Base-by-base conservation (phyloP, 2,329 filamentous ascomycete species). In the Fragosphaeria purpurea region DNA sequence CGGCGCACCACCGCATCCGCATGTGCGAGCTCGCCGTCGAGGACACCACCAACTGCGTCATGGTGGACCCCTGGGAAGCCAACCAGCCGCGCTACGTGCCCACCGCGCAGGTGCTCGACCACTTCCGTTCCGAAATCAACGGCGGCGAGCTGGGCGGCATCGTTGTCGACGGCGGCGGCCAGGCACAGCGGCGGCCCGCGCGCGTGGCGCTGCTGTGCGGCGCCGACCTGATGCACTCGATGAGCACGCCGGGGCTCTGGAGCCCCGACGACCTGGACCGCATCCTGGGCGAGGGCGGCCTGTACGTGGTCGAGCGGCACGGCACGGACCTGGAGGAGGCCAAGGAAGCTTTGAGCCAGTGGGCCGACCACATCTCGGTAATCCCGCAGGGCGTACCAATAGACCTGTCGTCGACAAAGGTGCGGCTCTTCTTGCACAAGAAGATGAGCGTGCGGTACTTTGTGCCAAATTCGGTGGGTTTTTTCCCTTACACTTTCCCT, bases 41-140 rank as follows among this genome's bases (percentile, higher is more conserved):
- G 58, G 78, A 82, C 58, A 76, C 85, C 58, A 83, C 86, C 47
- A 83, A 83, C 59, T 89, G 86, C 83, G 73, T 94, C 53, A 88
- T 88, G 81, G 86, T 93, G 44, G 88, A 95, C 63, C 82, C 86
- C 0, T 58, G 57, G 57, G 57, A 58, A 37, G 57, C 57, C 11
- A 52, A 30, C 3, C 57, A 94, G 68, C 79, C 83, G 61, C 77
- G 86, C 57, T 97, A 95, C 64, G 83, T 88, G 55, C 88, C 89
- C 12, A 97, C 91, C 1, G 91, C 90, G 40, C 79, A 85, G 59
- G 90, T 95, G 41, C 74, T 96, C 46, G 88, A 95, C 62, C 91
- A 96, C 67, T 93, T 96, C 60, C 83, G 94, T 58, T 71, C 91
- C 62, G 88, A 96, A 65, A 87, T 96, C 63, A 95, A 96, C 64